These are phyloP conservation scores for Epichloe glyceriae DNA, from an alignment of 2,329 filamentous ascomycete species.

Conservation along the genomic window DNA sequence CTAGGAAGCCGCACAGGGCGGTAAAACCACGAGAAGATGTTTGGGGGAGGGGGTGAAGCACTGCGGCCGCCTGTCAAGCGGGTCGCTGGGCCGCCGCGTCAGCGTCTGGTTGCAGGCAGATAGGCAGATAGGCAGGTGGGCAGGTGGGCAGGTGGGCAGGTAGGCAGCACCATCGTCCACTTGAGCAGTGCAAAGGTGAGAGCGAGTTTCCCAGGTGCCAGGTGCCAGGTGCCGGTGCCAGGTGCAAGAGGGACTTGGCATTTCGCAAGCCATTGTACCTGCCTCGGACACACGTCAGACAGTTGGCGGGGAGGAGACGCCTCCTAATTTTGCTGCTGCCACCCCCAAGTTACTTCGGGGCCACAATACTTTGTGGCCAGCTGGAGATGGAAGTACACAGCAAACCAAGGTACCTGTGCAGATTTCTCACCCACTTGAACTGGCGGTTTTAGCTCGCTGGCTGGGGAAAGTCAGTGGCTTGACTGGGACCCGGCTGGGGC, in stretches of 20 bases:
- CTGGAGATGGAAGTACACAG: neutral
- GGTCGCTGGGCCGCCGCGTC: neutral
- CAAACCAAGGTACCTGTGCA: constrained; percentile 3
- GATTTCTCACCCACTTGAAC: neutral
- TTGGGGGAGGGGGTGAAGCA: neutral
- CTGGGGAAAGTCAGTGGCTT: constrained; percentile 5
- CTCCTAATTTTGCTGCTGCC: neutral
- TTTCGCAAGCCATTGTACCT: neutral
- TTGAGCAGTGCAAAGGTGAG: neutral
- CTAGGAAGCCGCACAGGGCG: constrained; percentile 5
- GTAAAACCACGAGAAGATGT: constrained; percentile 5
- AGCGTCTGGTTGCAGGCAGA: neutral
- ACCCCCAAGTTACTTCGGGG: neutral
- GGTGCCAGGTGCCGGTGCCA: neutral
- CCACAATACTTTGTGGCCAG: neutral
- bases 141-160: neutral
- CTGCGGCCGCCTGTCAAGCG: neutral
- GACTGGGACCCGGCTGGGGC: constrained; percentile 5
- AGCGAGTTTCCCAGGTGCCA: neutral
- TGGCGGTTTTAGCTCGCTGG: neutral
- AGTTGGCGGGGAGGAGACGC: neutral
- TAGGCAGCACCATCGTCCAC: too few species aligned
- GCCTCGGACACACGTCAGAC: neutral
- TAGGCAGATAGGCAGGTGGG: neutral
- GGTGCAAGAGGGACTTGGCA: neutral